These are phyloP conservation scores for Flaveria floridana DNA, from an alignment of 140 eudicot species.

Conservation along the genomic window DNA sequence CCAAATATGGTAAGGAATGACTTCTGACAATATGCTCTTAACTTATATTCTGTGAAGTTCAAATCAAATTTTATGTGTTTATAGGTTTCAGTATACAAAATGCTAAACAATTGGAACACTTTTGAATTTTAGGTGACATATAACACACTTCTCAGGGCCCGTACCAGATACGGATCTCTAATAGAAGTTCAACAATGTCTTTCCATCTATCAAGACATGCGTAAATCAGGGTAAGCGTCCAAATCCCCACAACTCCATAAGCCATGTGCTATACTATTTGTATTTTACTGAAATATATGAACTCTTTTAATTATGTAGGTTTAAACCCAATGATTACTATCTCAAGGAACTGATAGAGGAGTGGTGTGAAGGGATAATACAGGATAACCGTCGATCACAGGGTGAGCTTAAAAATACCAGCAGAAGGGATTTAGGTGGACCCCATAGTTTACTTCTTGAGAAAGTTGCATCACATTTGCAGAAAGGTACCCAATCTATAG, in stretches of 20 bases:
- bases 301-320: conserved; percentile 42
- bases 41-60: conserved; percentile 1
- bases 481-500: conserved; percentile 49
- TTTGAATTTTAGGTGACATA: conserved; percentile 74
- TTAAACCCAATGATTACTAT: conserved; percentile 81
- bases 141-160: conserved; percentile 88
- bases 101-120: conserved; percentile 1
- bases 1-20: conserved; percentile 74
- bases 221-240: conserved; percentile 77
- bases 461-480: conserved; percentile 86
- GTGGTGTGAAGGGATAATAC: conserved; percentile 96
- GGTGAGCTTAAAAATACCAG: conserved; percentile 39
- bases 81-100: conserved; percentile 1
- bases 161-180: conserved; percentile 72
- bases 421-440: conserved; percentile 50
- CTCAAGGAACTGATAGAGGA: conserved; percentile 89
- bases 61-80: not conserved
- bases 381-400: conserved; percentile 41
- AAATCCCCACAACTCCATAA: not conserved
- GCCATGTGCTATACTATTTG: not conserved
- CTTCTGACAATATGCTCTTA: conserved; percentile 21
- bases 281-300: conserved; percentile 7
- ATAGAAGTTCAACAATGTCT: conserved; percentile 87
- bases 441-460: conserved; percentile 71
- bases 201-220: conserved; percentile 83